Evolutionary conservation across 2,329 filamentous ascomycete genomes (phyloP).

Genomic region (Rutstroemia sp.): DNA sequence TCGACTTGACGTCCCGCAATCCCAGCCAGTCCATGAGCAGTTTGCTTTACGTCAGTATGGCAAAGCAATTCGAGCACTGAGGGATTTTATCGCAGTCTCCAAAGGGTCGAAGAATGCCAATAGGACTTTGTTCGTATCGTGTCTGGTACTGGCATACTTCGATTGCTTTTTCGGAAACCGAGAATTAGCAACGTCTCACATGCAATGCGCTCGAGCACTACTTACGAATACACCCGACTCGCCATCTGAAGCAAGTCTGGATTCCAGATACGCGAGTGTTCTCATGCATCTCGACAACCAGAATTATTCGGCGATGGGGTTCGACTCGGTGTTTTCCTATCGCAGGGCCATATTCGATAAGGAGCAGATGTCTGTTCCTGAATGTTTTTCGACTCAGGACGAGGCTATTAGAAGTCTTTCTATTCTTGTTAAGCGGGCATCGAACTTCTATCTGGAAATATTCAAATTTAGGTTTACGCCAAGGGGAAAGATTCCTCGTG

Average conservation of each 20-base stretch:
- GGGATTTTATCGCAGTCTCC: slow-evolving; percentile 13
- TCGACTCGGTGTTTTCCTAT: slow-evolving; percentile 53
- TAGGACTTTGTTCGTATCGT: slow-evolving; percentile 16
- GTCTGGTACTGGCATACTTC: slow-evolving; percentile 20
- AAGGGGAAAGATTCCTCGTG: slow-evolving; percentile 22
- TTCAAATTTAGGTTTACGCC: slow-evolving; percentile 25
- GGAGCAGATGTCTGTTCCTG: background rate
- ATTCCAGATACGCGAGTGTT: slow-evolving; percentile 52
- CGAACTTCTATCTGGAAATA: slow-evolving; percentile 28
- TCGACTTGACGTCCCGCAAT: background rate
- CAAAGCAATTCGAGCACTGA: slow-evolving; percentile 20
- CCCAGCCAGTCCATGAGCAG: slow-evolving; percentile 16
- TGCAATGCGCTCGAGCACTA: slow-evolving; percentile 30
- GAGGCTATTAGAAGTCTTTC: slow-evolving; percentile 16
- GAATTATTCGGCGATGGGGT: slow-evolving; percentile 14
- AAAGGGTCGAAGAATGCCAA: slow-evolving; percentile 4
- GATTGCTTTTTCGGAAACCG: slow-evolving; percentile 33
- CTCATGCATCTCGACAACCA: slow-evolving; percentile 53
- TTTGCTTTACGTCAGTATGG: slow-evolving; percentile 23
- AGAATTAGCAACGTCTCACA: slow-evolving; percentile 51
- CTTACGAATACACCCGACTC: slow-evolving; percentile 2
- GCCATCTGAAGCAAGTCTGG: slow-evolving; percentile 26
- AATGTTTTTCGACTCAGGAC: slow-evolving; percentile 33
- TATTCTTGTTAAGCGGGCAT: slow-evolving; percentile 32
- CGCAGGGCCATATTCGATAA: slow-evolving; percentile 27